These are phyloP conservation scores for Trypanosoma boissoni DNA, from an alignment of 208 protist species.

Conservation along the genomic window DNA sequence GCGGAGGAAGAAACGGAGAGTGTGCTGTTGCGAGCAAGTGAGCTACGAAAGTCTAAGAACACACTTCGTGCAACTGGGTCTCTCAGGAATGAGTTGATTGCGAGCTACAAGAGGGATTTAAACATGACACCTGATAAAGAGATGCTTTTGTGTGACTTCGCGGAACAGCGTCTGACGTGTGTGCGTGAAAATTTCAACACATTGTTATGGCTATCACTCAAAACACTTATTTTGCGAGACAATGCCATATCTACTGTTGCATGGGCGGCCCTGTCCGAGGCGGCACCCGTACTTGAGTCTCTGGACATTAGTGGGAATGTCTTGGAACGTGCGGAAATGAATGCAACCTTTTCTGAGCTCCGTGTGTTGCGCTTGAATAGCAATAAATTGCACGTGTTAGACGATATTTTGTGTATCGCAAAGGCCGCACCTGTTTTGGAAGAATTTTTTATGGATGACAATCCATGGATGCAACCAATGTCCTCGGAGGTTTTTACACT, in stretches of 20 bases:
- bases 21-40: slow-evolving; percentile 21
- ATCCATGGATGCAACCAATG: slow-evolving; percentile 50
- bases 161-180: slow-evolving; percentile 32
- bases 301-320: slow-evolving; percentile 51
- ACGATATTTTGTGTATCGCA: slow-evolving; percentile 36
- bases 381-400: slow-evolving; percentile 44
- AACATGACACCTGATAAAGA: slow-evolving; percentile 1
- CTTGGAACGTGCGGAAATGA: slow-evolving; percentile 18
- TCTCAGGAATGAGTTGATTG: slow-evolving; percentile 32
- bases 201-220: slow-evolving; percentile 32
- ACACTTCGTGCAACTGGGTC: slow-evolving; percentile 6
- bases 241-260: slow-evolving; percentile 52
- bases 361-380: slow-evolving; percentile 45
- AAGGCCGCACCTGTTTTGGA: slow-evolving; percentile 36
- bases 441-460: slow-evolving; percentile 52
- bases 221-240: slow-evolving; percentile 44
- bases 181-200: slow-evolving; percentile 34
- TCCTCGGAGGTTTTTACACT: slow-evolving; percentile 24
- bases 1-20: slow-evolving; percentile 42
- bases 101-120: slow-evolving; percentile 30
- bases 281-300: slow-evolving; percentile 44
- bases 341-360: slow-evolving; percentile 22
- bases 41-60: neutral
- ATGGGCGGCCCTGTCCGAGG: slow-evolving; percentile 44
- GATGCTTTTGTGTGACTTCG: slow-evolving; percentile 38